Evolutionary conservation across 202 grass and related monocot species (phyloP).

Genomic region (Setaria italica): DNA sequence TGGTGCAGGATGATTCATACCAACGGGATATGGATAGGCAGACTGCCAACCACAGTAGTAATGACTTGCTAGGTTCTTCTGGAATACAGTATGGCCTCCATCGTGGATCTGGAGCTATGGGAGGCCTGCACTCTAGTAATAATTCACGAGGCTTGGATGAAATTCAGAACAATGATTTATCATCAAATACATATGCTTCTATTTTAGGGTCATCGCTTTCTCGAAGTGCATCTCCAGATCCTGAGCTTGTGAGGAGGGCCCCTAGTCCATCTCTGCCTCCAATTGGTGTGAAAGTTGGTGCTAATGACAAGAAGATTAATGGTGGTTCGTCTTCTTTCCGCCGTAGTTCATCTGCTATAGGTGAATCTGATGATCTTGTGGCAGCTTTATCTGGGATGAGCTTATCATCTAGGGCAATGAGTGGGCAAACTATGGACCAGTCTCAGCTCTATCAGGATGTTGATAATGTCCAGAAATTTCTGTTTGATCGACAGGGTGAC

Average conservation of each 20-base stretch:
- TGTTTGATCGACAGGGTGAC: conserved; percentile 56
- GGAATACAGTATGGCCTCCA: conserved; percentile 48
- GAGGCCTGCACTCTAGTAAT: conserved; percentile 44
- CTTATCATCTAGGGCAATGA: conserved; percentile 48
- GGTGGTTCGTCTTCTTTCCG: conserved; percentile 68
- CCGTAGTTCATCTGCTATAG: conserved; percentile 54
- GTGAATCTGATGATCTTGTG: conserved; percentile 64
- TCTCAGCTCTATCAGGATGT: conserved; percentile 69
- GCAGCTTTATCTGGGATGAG: conserved; percentile 81
- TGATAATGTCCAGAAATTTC: conserved; percentile 59
- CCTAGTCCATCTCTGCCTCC: conserved; percentile 78
- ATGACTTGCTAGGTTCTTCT: conserved; percentile 64
- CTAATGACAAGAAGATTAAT: conserved; percentile 64
- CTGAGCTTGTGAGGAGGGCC: conserved; percentile 68
- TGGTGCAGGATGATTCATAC: conserved; percentile 63
- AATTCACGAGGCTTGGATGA: conserved; percentile 49
- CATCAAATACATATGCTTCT: conserved; percentile 68
- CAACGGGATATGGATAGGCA: conserved; percentile 46
- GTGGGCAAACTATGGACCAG: conserved; percentile 55
- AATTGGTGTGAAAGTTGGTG: conserved; percentile 75
- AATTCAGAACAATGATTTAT: conserved; percentile 55
- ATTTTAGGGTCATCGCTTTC: conserved; percentile 82
- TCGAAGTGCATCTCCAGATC: conserved; percentile 77
- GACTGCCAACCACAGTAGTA: conserved; percentile 42
- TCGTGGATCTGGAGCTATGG: conserved; percentile 49